A percentile compares a stretch with the other conserved stretches of the same genome.
phyloP scores from a whole-genome alignment of 768 basidiomycete genomes.

The Hygrocybe punicea region DNA sequence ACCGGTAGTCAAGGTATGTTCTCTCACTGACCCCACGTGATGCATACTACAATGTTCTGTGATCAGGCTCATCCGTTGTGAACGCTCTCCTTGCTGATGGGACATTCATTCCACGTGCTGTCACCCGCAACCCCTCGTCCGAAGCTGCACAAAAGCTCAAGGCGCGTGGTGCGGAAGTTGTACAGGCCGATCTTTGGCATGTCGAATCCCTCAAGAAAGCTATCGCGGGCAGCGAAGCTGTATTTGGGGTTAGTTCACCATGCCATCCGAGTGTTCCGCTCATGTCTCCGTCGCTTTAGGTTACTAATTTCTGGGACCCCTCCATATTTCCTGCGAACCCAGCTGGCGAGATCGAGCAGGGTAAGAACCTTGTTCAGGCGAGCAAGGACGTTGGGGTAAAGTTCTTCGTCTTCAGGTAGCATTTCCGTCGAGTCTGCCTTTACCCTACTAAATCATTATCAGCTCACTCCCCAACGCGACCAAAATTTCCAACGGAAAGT shows the following conservation, averaged over 20 bases:
- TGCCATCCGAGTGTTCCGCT: too few relatives aligned
- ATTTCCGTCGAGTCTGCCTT: background rate
- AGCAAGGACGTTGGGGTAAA: constrained; percentile 20
- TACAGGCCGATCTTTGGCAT: constrained; percentile 13
- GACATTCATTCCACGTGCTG: constrained; percentile 17
- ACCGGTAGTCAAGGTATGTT: constrained; percentile 8
- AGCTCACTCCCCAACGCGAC: constrained; percentile 10
- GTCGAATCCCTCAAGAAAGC: constrained; percentile 12
- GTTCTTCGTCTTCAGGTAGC: constrained; percentile 29
- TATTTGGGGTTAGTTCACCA: constrained; percentile 14
- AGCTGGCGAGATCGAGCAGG: constrained; percentile 21
- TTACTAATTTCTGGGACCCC: constrained; percentile 26
- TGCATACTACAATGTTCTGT: too few relatives aligned
- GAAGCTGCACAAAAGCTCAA: constrained; percentile 7
- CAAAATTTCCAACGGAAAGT: constrained; percentile 12
- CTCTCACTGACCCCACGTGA: background rate
- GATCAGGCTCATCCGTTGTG: constrained; percentile 11
- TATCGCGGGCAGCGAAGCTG: constrained; percentile 15
- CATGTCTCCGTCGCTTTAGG: constrained; percentile 9
- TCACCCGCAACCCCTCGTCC: constrained; percentile 12
- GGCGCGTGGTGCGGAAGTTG: constrained; percentile 13
- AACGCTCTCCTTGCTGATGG: constrained; percentile 13
- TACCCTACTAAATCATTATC: background rate
- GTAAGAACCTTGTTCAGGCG: constrained; percentile 31
- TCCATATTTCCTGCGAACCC: constrained; percentile 14